phyloP scores from a whole-genome alignment of 192 early-diverging fungal species.

The Coemansia umbellata region DNA sequence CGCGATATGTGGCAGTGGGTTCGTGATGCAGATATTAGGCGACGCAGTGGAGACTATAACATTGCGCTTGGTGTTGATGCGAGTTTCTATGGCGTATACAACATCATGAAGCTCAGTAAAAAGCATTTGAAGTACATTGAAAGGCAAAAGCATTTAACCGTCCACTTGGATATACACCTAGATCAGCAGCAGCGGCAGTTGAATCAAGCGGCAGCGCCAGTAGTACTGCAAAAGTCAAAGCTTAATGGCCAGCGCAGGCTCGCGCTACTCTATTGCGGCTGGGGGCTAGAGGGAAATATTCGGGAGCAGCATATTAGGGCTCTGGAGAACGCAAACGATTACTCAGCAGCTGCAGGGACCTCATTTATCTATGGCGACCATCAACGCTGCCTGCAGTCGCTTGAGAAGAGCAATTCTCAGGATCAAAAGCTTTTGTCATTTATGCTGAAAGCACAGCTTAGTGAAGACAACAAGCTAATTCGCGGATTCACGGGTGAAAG shows the following conservation, averaged over 20 bases:
- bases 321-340: slow-evolving; percentile 64
- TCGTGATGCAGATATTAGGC: slow-evolving; percentile 48
- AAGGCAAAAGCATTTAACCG: not conserved
- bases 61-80: slow-evolving; percentile 52
- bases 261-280: slow-evolving; percentile 55
- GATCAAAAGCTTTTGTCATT: slow-evolving; percentile 78
- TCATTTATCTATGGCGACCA: slow-evolving; percentile 81
- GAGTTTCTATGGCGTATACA: slow-evolving; percentile 32
- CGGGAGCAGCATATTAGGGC: slow-evolving; percentile 48
- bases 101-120: slow-evolving; percentile 24
- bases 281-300: slow-evolving; percentile 46
- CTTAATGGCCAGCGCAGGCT: slow-evolving; percentile 42
- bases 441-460: slow-evolving; percentile 43
- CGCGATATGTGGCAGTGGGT: slow-evolving; percentile 47
- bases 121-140: not conserved
- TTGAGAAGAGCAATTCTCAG: slow-evolving; percentile 24
- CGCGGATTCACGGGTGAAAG: slow-evolving; percentile 14
- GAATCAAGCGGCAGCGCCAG: not conserved
- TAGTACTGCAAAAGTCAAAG: not conserved
- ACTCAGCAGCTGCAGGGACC: slow-evolving; percentile 82
- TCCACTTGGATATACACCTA: not conserved
- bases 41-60: slow-evolving; percentile 49
- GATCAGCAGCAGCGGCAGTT: not conserved
- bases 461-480: slow-evolving; percentile 57
- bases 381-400: slow-evolving; percentile 67